Base-by-base conservation (phyloP, 108 stramenopile genomes). In the Cyclotella cryptica region DNA sequence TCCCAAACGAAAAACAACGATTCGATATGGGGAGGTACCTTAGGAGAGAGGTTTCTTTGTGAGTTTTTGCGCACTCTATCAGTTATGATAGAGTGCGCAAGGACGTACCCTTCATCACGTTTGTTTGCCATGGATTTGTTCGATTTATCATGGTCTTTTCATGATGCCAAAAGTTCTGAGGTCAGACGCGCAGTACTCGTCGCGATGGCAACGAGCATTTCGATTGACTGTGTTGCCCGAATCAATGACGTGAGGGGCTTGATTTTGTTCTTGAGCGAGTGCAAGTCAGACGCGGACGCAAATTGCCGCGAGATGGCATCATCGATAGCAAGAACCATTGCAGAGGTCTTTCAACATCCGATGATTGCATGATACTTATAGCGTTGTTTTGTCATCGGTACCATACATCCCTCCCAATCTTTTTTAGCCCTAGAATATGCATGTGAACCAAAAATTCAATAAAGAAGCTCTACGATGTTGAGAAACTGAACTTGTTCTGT, bases 91-190 rank as follows among this genome's bases (percentile, higher is more conserved):
- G 79, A 94, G 52, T 89, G 86, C 57, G 75, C 88, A 24, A 77
- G 86, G 17, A 57, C 70, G 27, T 51, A 78, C 67, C 84, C 80
- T n/a, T 66, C 85, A 29, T 58, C 70, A 40, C 75, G 63, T 18
- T 86, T 90, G 6, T 55, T 94, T 49, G 93, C 89, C 12, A 73
- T 69, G 39, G 93, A 94, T 85, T 72, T 94, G 69, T 81, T 92
- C 49, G 80, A 90, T 8, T 74, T 94, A 9, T 87, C 85, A 13
- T 91, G 87, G 88, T 70, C 85, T n/a, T 92, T 94, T 68, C 85
- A 74, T 21, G 68, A 76, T 65, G 90, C 89, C 26, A 88, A 88
- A 61, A 86, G 83, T 62, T 71, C 85, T 12, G 89, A 91, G 63
- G 88, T 93, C n/a, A 65, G 90, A 43, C 72, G 72, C 12, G 60